These are phyloP conservation scores for Pythium scleroteichum DNA, from an alignment of 352 stramenopile genomes.

Conservation along the genomic window DNA sequence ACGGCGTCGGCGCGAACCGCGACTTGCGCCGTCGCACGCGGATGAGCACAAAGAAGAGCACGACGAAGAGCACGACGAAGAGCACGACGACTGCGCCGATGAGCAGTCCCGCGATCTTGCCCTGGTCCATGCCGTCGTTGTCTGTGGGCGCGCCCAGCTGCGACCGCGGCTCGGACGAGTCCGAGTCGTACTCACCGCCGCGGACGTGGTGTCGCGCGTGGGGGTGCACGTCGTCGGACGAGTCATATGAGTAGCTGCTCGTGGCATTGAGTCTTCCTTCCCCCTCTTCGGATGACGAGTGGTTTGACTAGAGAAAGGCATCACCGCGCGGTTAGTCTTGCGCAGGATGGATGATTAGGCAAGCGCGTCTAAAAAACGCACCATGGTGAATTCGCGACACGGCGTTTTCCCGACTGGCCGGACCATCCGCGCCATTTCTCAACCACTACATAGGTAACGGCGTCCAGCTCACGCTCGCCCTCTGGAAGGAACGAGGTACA, in stretches of 20 bases:
- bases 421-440: background rate
- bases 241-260: background rate
- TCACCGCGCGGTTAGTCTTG: too few species aligned
- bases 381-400: background rate
- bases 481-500: conserved; percentile 1
- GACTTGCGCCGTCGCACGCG: background rate
- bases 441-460: background rate
- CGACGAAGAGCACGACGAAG: background rate
- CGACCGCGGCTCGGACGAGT: background rate
- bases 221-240: background rate
- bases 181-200: background rate
- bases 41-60: background rate
- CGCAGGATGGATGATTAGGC: too few species aligned
- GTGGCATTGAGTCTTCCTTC: too few species aligned
- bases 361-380: conserved; percentile 2
- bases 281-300: too few species aligned
- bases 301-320: too few species aligned
- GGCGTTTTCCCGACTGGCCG: conserved; percentile 10
- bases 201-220: background rate
- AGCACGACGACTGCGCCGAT: conserved; percentile 3
- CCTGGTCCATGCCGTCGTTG: conserved; percentile 17
- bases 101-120: background rate
- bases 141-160: background rate
- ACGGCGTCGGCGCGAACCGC: conserved; percentile 11
- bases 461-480: background rate